Conservation (phyloP, 2,329 filamentous ascomycete species). For the Arthrobotrys entomopaga region DNA sequence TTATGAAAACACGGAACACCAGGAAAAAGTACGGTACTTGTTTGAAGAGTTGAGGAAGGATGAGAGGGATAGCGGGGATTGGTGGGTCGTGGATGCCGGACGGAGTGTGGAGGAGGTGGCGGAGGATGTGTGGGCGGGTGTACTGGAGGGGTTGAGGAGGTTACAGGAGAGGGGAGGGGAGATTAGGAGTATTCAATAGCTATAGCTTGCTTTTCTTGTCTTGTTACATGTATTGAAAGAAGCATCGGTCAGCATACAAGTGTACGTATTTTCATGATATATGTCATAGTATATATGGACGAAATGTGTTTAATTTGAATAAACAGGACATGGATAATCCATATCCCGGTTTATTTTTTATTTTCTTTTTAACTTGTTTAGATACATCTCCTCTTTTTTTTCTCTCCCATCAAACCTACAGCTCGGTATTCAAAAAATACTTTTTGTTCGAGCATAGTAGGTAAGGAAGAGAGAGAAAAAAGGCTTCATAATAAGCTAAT, state of each 20-base stretch:
- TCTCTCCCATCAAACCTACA: too few relatives aligned
- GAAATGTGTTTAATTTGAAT: neutral
- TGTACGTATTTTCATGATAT: too few relatives aligned
- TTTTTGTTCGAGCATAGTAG: too few relatives aligned
- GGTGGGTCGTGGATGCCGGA: constrained; percentile 62
- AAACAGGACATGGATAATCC: neutral
- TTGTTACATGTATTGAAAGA: neutral
- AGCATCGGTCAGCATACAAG: neutral
- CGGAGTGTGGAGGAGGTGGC: constrained; percentile 69
- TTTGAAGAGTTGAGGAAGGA: constrained; percentile 55
- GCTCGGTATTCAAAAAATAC: too few relatives aligned
- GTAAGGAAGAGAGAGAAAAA: neutral
- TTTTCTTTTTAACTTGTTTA: constrained; percentile 2
- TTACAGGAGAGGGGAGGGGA: constrained; percentile 31
- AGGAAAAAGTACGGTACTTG: constrained; percentile 71
- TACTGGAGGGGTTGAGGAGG: constrained; percentile 55
- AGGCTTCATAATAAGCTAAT: too few relatives aligned
- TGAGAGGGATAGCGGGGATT: constrained; percentile 54
- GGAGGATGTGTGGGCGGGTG: constrained; percentile 67
- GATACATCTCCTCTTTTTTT: constrained; percentile 2
- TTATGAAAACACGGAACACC: constrained; percentile 87
- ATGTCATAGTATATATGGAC: neutral
- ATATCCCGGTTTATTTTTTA: neutral
- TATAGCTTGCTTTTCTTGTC: neutral
- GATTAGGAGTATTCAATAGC: constrained; percentile 39